phyloP scores from a whole-genome alignment of 805 yeast species.

The Hermanozyma aechmeae region DNA sequence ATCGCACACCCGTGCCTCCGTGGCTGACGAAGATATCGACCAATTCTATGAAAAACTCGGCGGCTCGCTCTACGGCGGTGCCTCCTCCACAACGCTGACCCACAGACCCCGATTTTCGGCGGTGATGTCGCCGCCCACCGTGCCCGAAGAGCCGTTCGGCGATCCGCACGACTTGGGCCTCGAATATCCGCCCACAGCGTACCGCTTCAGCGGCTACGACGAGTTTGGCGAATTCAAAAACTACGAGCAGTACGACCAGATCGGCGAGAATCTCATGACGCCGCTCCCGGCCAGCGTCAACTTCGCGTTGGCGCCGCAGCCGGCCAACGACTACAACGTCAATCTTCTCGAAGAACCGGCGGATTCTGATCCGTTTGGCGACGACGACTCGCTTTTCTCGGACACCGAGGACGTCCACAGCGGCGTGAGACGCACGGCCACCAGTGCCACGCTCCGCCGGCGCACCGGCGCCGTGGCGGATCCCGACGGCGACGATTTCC shows the following conservation, averaged over 20 bases:
- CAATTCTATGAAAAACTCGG: slow-evolving; percentile 11
- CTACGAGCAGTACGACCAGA: too few relatives aligned
- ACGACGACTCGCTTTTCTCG: slow-evolving; percentile 33
- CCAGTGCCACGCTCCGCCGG: slow-evolving; percentile 6
- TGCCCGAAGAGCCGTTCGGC: neutral
- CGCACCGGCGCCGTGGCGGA: slow-evolving; percentile 4
- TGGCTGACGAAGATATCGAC: slow-evolving; percentile 6
- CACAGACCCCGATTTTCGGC: too few relatives aligned
- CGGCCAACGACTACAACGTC: slow-evolving; percentile 22
- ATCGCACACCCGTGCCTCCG: too few relatives aligned
- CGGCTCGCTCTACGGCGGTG: slow-evolving; percentile 9
- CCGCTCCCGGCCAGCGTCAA: too few relatives aligned
- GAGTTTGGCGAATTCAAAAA: too few relatives aligned
- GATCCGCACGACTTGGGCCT: neutral
- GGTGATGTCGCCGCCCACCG: too few relatives aligned
- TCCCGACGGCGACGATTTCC: slow-evolving; percentile 27
- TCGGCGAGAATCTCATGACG: too few relatives aligned
- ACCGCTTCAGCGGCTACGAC: too few relatives aligned
- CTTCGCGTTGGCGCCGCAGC: too few relatives aligned
- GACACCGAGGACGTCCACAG: slow-evolving; percentile 26
- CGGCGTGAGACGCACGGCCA: slow-evolving; percentile 5
- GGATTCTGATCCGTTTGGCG: slow-evolving; percentile 34
- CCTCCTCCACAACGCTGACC: slow-evolving; percentile 1
- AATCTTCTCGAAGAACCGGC: slow-evolving; percentile 28
- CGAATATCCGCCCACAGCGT: slow-evolving; percentile 9